Conservation (phyloP, 305 asterid species). For the Solanum hybrid region DNA sequence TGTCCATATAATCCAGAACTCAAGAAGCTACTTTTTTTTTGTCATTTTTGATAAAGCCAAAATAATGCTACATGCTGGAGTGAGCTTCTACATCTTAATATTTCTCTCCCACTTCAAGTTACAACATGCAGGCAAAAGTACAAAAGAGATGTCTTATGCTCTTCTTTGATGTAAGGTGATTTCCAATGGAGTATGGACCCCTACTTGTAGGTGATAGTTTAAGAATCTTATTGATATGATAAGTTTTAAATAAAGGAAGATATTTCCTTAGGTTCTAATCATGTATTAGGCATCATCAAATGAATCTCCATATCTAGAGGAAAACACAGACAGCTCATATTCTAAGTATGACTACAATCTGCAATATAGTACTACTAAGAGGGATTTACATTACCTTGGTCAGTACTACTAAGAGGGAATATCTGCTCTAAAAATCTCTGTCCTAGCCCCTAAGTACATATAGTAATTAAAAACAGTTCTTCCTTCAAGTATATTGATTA, state of each 20-base stretch:
- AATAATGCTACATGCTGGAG: neutral
- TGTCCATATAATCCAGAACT: neutral
- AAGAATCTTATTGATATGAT: neutral
- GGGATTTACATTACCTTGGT: neutral
- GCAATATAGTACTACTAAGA: neutral
- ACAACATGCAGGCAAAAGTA: neutral
- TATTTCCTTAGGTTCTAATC: neutral
- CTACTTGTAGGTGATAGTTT: neutral
- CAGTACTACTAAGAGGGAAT: neutral
- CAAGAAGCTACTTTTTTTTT: neutral
- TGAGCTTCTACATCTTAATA: neutral
- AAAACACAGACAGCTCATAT: neutral
- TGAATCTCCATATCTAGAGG: neutral
- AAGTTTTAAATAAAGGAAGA: neutral
- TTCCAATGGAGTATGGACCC: neutral
- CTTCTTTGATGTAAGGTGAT: neutral
- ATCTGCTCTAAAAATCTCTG: neutral
- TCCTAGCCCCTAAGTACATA: neutral
- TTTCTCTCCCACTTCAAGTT: neutral
- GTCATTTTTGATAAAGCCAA: neutral
- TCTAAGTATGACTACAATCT: neutral
- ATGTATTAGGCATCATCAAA: neutral
- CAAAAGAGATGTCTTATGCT: neutral
- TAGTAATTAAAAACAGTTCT: neutral
- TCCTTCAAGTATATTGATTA: neutral